Base-by-base conservation (phyloP, 1,284 basidiomycete genomes). In the Ceratobasidium sp. region DNA sequence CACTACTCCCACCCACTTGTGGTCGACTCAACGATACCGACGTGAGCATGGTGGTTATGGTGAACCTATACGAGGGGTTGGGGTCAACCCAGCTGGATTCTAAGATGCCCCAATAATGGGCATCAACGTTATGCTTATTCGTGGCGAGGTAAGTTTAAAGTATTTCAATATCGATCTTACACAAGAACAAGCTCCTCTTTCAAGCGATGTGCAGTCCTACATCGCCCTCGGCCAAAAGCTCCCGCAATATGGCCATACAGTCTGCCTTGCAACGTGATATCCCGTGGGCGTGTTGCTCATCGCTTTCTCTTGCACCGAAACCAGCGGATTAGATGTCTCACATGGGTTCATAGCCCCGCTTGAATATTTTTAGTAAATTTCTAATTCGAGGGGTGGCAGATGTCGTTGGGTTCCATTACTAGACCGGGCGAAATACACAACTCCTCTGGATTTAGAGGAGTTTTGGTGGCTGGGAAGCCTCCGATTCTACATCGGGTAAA, bases 171-270 rank as follows among this genome's bases (percentile, higher is more conserved):
- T n/a, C n/a, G n/a, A n/a, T n/a, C n/a, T n/a, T n/a, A n/a, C n/a
- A n/a, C n/a, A n/a, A n/a, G n/a, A n/a, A n/a, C n/a, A n/a, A n/a
- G n/a, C n/a, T n/a, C n/a, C n/a, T n/a, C n/a, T n/a, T n/a, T n/a
- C n/a, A 87, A 89, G 90, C 46, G 90, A 91, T 78, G 89, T 92
- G 0, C 90, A 91, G 79, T 90, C 89, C 0, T 92, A 89, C 78
- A 81, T 92, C 19, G 89, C 90, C 0, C 82, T 92, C 0, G 89
- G 87, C 3, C 83, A 88, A 74, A 81, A 83, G n/a, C 82, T 92
- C 0, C 80, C 84, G n/a, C 80, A 82, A 48, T 82, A 88, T 77
- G 87, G 87, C 0, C 90, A 92, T 80, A 84, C 86, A 9, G 85
- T 92, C 39, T 84, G 90, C 90, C 88, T 0, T 90, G 75, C 83